These are phyloP conservation scores for Fraxinus velutina DNA, from an alignment of 305 asterid species.

Conservation along the genomic window DNA sequence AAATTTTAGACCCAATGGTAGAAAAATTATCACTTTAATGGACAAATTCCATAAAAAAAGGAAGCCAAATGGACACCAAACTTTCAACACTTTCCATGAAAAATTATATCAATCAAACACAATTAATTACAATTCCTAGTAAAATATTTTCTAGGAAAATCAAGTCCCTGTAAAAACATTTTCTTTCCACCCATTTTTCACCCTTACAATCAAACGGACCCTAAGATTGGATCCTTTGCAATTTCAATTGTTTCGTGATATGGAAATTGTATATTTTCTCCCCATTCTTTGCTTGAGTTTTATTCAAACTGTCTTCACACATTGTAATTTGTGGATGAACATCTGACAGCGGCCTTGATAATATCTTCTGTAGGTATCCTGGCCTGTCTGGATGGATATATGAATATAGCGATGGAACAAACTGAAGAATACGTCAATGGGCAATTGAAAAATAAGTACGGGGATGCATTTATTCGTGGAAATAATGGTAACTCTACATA, in stretches of 20 bases:
- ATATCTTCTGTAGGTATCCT: conserved; percentile 59
- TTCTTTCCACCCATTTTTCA: too few species aligned
- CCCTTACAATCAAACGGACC: too few species aligned
- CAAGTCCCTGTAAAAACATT: too few species aligned
- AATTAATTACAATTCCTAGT: too few species aligned
- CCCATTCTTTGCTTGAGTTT: neutral
- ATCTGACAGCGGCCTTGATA: neutral
- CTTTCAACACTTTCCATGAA: too few species aligned
- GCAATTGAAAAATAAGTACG: conserved; percentile 90
- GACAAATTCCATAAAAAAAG: too few species aligned
- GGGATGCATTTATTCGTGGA: conserved; percentile 97
- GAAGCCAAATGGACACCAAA: too few species aligned
- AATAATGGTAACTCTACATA: conserved; percentile 60
- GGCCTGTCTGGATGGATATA: conserved; percentile 96
- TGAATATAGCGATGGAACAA: conserved; percentile 99
- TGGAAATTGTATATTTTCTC: neutral
- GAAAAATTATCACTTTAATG: too few species aligned
- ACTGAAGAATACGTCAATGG: conserved; percentile 98
- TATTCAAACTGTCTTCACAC: neutral
- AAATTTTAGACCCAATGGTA: too few species aligned
- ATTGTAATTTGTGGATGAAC: neutral
- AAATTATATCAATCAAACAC: too few species aligned
- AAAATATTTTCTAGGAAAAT: too few species aligned
- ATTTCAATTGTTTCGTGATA: neutral
- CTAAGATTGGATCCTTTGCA: neutral